Evolutionary conservation across 2,329 filamentous ascomycete species (phyloP).

Genomic region (Cladosporium cucumerinum): DNA sequence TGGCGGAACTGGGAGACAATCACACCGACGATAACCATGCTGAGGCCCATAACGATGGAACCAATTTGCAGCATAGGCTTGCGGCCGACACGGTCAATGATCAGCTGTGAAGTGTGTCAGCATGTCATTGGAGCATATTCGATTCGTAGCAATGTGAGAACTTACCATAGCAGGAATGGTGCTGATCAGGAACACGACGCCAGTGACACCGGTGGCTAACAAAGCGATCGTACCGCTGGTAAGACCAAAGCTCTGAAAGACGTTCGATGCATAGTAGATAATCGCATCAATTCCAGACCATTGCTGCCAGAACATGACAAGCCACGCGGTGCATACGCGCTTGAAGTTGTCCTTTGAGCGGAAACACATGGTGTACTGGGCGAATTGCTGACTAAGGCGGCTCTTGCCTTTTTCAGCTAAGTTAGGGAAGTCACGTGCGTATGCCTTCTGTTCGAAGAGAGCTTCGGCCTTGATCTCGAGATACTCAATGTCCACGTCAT

Average conservation of each 20-base stretch:
- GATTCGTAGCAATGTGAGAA: background rate
- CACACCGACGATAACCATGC: conserved; percentile 26
- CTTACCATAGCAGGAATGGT: conserved; percentile 8
- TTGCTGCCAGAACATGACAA: conserved; percentile 26
- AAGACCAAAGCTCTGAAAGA: conserved; percentile 27
- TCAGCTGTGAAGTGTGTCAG: background rate
- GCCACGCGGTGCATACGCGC: conserved; percentile 22
- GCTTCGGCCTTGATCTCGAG: conserved; percentile 31
- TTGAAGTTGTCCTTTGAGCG: conserved; percentile 23
- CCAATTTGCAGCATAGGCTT: conserved; percentile 41
- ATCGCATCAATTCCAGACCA: conserved; percentile 48
- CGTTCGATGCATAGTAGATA: conserved; percentile 40
- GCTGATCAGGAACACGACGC: conserved; percentile 7
- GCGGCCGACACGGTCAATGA: conserved; percentile 32
- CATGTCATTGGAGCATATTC: background rate
- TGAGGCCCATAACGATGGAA: conserved; percentile 11
- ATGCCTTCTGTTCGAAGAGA: conserved; percentile 28
- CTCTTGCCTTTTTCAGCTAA: conserved; percentile 7
- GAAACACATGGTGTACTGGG: conserved; percentile 20
- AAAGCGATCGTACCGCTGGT: conserved; percentile 8
- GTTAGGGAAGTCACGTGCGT: conserved; percentile 21
- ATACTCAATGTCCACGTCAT: conserved; percentile 27
- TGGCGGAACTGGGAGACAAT: conserved; percentile 11
- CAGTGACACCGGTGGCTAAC: conserved; percentile 10
- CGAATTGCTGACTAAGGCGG: conserved; percentile 16